A percentile compares a stretch with the other conserved stretches of the same genome.
These are phyloP conservation scores for Athelia sp. DNA, from an alignment of 1,284 basidiomycete species.

Conservation along the genomic window DNA sequence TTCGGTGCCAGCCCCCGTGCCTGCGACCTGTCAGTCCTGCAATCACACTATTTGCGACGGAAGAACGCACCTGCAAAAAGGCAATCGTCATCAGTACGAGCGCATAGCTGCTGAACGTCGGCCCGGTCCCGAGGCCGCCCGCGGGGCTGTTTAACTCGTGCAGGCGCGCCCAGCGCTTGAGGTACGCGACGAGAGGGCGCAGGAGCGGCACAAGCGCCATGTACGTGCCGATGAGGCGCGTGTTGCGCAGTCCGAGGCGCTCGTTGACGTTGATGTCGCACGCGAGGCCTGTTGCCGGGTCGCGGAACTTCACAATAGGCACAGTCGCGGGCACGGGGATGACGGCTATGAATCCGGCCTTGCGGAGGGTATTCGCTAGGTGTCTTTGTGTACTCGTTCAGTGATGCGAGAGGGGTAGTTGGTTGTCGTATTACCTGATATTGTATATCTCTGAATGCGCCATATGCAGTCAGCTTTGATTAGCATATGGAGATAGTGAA, in stretches of 20 bases:
- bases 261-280: slow-evolving; percentile 61
- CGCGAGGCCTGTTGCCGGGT: slow-evolving; percentile 34
- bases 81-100: slow-evolving; percentile 54
- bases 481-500: not conserved
- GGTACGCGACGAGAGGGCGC: slow-evolving; percentile 31
- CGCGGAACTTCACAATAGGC: slow-evolving; percentile 53
- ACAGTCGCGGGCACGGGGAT: slow-evolving; percentile 34
- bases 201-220: slow-evolving; percentile 37
- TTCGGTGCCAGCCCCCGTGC: slow-evolving; percentile 40
- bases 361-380: slow-evolving; percentile 24
- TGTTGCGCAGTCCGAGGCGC: slow-evolving; percentile 47
- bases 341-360: slow-evolving; percentile 25
- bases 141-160: slow-evolving; percentile 43
- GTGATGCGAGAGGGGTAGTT: slow-evolving; percentile 1
- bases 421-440: not conserved
- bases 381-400: slow-evolving; percentile 17
- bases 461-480: not conserved
- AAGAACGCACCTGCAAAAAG: slow-evolving; percentile 43
- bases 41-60: not conserved
- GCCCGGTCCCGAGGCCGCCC: slow-evolving; percentile 10
- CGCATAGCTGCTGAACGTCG: slow-evolving; percentile 54
- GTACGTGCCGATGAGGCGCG: slow-evolving; percentile 42
- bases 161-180: slow-evolving; percentile 54
- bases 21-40: slow-evolving; percentile 21
- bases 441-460: not conserved